These are phyloP conservation scores for Phaffomyces antillensis DNA, from an alignment of 805 yeast genomes.

Conservation along the genomic window DNA sequence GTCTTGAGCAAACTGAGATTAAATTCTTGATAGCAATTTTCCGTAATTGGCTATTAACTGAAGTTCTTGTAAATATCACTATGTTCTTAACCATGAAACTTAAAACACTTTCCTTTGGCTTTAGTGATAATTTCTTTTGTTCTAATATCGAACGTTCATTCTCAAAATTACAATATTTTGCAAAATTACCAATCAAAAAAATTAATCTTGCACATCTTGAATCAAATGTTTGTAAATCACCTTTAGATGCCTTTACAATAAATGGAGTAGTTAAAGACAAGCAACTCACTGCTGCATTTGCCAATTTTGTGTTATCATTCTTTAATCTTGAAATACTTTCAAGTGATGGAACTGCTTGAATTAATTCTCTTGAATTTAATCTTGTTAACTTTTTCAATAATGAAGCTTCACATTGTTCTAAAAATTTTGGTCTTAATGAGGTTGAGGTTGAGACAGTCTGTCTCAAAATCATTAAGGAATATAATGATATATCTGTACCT, in stretches of 20 bases:
- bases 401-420: slow-evolving; percentile 41
- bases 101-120: slow-evolving; percentile 45
- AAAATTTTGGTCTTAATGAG: slow-evolving; percentile 44
- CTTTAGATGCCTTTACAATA: slow-evolving; percentile 24
- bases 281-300: slow-evolving; percentile 60
- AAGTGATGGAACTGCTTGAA: slow-evolving; percentile 67
- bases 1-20: slow-evolving; percentile 50
- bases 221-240: slow-evolving; percentile 28
- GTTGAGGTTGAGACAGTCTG: slow-evolving; percentile 37
- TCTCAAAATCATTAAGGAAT: slow-evolving; percentile 48
- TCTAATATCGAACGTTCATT: slow-evolving; percentile 32
- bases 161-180: slow-evolving; percentile 60
- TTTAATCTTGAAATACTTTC: slow-evolving; percentile 48
- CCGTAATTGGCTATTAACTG: slow-evolving; percentile 30
- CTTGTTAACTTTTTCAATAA: slow-evolving; percentile 54
- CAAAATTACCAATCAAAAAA: slow-evolving; percentile 63
- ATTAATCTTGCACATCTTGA: slow-evolving; percentile 48
- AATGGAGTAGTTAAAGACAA: slow-evolving; percentile 44
- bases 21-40: slow-evolving; percentile 51
- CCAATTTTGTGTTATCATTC: slow-evolving; percentile 40
- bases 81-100: slow-evolving; percentile 54
- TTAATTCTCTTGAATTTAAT: slow-evolving; percentile 51
- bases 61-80: slow-evolving; percentile 42
- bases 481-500: slow-evolving; percentile 35
- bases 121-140: slow-evolving; percentile 33